Percentiles rank a stretch among this genome's conserved stretches.
Evolutionary conservation across 176 grass and related monocot species (phyloP).

Genomic region (Echinochloa phyllopogon): DNA sequence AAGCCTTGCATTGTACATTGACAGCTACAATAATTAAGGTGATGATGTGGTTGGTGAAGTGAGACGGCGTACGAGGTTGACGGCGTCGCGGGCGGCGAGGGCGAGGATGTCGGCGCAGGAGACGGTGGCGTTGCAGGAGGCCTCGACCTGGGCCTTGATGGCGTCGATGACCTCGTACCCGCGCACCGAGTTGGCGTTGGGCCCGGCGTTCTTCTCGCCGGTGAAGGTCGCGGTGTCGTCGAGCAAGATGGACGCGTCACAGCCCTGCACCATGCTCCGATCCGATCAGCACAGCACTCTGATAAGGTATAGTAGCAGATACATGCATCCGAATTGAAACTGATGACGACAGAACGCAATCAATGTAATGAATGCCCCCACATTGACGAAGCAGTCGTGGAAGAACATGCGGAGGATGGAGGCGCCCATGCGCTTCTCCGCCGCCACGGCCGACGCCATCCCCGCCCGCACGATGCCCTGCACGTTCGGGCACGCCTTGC

Average conservation of each 20-base stretch:
- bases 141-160: constrained; percentile 78
- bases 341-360: not conserved
- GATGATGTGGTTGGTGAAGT: not conserved
- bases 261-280: constrained; percentile 49
- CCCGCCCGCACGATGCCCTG: constrained; percentile 53
- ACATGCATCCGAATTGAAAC: not conserved
- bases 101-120: constrained; percentile 94
- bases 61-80: constrained; percentile 53
- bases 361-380: not conserved
- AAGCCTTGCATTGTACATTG: not conserved
- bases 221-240: constrained; percentile 63
- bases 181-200: constrained; percentile 73
- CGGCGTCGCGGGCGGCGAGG: constrained; percentile 68
- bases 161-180: constrained; percentile 85
- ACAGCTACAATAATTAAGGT: not conserved
- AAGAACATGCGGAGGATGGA: constrained; percentile 84
- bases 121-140: constrained; percentile 61
- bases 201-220: constrained; percentile 69
- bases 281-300: not conserved
- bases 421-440: constrained; percentile 72
- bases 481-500: constrained; percentile 50
- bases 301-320: not conserved
- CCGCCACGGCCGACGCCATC: constrained; percentile 48
- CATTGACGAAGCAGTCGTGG: constrained; percentile 96
- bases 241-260: constrained; percentile 74